Base-by-base conservation (phyloP, 805 yeast genomes). In the Scheffersomyces lignosus region DNA sequence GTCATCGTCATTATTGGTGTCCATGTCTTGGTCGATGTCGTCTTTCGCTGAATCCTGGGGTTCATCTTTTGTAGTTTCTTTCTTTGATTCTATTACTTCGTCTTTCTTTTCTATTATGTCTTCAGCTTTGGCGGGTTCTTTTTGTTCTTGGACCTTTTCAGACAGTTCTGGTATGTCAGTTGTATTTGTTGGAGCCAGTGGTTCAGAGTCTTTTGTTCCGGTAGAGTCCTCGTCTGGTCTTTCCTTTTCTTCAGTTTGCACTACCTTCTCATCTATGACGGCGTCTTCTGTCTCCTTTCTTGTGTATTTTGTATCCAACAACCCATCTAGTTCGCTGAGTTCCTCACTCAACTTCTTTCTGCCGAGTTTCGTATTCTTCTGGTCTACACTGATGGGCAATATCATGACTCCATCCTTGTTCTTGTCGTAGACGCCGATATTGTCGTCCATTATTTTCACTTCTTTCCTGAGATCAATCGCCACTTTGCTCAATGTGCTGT, bases 331-430 rank as follows among this genome's bases (percentile, higher is more conserved):
- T 23, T 38, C 47, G 3, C 49, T 48, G 35, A 80, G 41, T 47
- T 78, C 80, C 29, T 70, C 71, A 7, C 66, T 60, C 33, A 83
- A 63, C 54, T 83, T 82, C 44, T 66, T 72, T 27, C 66, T 64
- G 2, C 89, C 88, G 18, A 83, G 72, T 63, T 76, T 72, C 4
- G 86, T 77, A 24, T 88, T 87, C 62, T 83, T 82, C 45, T 81
- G 81, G 34, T 81, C 83, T 16, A 85, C 76, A 28, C 74, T 71
- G 3, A 84, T 73, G 1, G 95, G 93, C 18, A 85, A 64, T 27
- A 85, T 74, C 64, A 75, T 75, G 15, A 75, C 51, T 22, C 52
- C 53, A 33, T 72, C 73, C 14, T 70, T 66, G 38, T 71, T 69
- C 34, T 66, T 62, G 25, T 69, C 68, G 41, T 57, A 63, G 4